Conservation (phyloP, 345 rosid genomes). For the Zanthoxylum bungeanum region DNA sequence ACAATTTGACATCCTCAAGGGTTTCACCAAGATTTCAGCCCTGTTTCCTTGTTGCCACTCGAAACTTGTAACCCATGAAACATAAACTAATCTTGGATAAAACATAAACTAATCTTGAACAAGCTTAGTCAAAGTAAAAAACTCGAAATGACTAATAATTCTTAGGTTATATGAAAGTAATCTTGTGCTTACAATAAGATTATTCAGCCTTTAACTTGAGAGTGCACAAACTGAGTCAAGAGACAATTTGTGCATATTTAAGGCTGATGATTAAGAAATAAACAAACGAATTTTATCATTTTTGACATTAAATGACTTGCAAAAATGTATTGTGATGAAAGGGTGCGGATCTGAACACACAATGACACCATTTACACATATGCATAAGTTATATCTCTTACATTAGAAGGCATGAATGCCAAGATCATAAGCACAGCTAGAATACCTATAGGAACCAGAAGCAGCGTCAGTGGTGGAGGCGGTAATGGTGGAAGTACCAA, state of each 20-base stretch:
- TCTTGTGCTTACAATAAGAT: neutral
- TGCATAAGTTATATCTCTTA: conserved; percentile 42
- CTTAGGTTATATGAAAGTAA: too few species aligned
- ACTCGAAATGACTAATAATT: too few species aligned
- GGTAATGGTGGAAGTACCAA: conserved; percentile 80
- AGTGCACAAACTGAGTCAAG: neutral
- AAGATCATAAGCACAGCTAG: conserved; percentile 61
- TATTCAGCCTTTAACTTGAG: neutral
- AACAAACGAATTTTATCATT: neutral
- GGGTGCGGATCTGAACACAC: too few species aligned
- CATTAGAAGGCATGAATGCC: conserved; percentile 67
- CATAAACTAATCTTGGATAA: too few species aligned
- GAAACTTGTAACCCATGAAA: too few species aligned
- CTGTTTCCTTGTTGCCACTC: too few species aligned
- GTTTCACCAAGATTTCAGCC: too few species aligned
- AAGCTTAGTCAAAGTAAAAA: too few species aligned
- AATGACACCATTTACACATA: conserved; percentile 37
- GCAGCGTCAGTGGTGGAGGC: conserved; percentile 79
- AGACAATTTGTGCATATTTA: neutral
- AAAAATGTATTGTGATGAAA: conserved; percentile 12
- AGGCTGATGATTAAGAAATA: neutral
- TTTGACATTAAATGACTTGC: neutral
- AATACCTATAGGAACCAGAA: conserved; percentile 69
- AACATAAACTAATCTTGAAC: too few species aligned
- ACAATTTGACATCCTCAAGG: too few species aligned